Conservation (phyloP, 345 rosid species). For the Eucalyptus microcorys region DNA sequence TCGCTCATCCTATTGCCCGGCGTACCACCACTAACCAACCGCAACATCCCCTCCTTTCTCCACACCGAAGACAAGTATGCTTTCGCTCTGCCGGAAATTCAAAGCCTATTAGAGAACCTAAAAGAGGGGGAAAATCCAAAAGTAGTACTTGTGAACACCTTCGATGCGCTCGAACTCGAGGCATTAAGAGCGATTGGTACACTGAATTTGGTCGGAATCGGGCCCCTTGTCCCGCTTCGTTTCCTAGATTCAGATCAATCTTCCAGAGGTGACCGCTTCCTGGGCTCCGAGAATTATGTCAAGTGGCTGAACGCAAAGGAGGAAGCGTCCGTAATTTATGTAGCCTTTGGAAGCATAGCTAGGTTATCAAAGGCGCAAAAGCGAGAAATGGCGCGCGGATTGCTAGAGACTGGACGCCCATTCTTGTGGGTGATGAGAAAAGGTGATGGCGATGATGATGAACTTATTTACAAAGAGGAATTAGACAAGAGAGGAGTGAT, state of each 20-base stretch:
- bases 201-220: background rate
- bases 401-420: background rate
- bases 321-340: background rate
- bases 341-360: background rate
- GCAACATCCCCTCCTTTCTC: constrained; percentile 42
- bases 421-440: background rate
- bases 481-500: background rate
- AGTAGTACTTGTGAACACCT: constrained; percentile 4
- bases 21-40: constrained; percentile 19
- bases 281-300: background rate
- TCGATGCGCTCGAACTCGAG: background rate
- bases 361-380: background rate
- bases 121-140: background rate
- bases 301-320: background rate
- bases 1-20: constrained; percentile 14
- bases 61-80: background rate
- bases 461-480: background rate
- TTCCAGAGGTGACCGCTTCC: background rate
- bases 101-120: background rate
- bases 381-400: background rate
- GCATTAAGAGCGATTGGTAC: background rate
- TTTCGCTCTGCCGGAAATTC: background rate
- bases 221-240: background rate
- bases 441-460: background rate
- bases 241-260: background rate